Conservation (phyloP, 2,329 filamentous ascomycete genomes). For the Colletotrichum zoysiae region DNA sequence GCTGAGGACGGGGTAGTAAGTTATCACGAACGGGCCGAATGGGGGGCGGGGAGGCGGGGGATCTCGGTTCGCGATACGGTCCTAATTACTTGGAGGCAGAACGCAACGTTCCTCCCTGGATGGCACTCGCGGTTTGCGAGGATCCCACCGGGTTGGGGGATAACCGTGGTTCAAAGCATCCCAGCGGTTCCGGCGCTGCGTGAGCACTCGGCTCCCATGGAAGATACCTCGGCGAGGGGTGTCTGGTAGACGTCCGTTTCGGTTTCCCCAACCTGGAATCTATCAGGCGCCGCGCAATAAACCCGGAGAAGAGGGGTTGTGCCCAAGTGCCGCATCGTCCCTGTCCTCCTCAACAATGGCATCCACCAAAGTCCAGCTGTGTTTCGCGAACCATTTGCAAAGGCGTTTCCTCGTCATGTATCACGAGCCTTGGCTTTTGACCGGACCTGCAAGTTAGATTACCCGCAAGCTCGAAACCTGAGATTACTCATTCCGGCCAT, state of each 20-base stretch:
- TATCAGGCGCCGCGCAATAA: not conserved
- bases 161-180: not conserved
- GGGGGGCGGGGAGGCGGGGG: rapidly evolving
- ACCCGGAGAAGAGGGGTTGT: not conserved
- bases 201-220: not conserved
- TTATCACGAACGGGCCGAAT: not conserved
- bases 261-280: no score
- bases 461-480: not conserved
- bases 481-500: not conserved
- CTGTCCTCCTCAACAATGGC: not conserved
- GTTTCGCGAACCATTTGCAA: not conserved
- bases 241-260: no score
- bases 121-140: not conserved
- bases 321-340: not conserved
- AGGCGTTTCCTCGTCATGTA: not conserved
- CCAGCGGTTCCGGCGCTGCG: not conserved
- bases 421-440: not conserved
- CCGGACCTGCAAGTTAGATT: not conserved
- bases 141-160: not conserved
- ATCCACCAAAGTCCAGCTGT: not conserved
- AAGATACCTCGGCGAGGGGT: not conserved
- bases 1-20: not conserved
- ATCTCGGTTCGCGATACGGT: not conserved
- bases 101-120: not conserved
- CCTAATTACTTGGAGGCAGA: not conserved